Base-by-base conservation (phyloP, 140 eudicot genomes). In the Ambrosia hybrid region DNA sequence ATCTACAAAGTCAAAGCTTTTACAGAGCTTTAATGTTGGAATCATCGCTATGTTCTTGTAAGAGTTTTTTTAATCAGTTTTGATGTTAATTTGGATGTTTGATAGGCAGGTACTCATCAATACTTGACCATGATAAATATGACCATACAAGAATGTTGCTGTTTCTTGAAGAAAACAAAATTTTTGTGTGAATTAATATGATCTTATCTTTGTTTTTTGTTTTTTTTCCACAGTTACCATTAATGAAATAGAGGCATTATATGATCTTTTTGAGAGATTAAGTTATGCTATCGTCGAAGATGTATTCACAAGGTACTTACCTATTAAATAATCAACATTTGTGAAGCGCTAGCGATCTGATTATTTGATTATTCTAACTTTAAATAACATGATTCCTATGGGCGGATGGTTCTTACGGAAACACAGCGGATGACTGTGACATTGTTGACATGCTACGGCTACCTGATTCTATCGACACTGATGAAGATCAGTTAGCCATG, bases 401-500 rank as follows among this genome's bases (percentile, higher is more conserved):
- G n/a, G n/a, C n/a, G n/a, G n/a, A n/a, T n/a, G n/a, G n/a, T n/a
- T n/a, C n/a, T n/a, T n/a, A n/a, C n/a, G n/a, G n/a, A n/a, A n/a
- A n/a, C n/a, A n/a, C n/a, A n/a, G 94, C 84, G 52, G 86, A 81
- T 79, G 80, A 46, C 10, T 11, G 17, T 14, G 85, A 89, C 62
- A 79, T 90, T 60, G 78, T 57, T 63, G 88, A 82, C 67, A 68
- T 90, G 88, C 78, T 93, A n/a, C n/a, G n/a, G n/a, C n/a, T n/a
- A 63, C 98, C 97, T 0, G 98, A 90, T 67, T 75, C 80, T 3
- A 87, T 93, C 41, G 97, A 92, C 69, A 74, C 85, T 36, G 98
- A 93, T 61, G 97, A 93, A 13, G 98, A 93, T 61, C 64, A 82
- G 68, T 72, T 84, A 62, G 77, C 65, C 65, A 90, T 90, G 96